Conservation (phyloP, 2,329 filamentous ascomycete genomes). For the Aspergillus vadensis region DNA sequence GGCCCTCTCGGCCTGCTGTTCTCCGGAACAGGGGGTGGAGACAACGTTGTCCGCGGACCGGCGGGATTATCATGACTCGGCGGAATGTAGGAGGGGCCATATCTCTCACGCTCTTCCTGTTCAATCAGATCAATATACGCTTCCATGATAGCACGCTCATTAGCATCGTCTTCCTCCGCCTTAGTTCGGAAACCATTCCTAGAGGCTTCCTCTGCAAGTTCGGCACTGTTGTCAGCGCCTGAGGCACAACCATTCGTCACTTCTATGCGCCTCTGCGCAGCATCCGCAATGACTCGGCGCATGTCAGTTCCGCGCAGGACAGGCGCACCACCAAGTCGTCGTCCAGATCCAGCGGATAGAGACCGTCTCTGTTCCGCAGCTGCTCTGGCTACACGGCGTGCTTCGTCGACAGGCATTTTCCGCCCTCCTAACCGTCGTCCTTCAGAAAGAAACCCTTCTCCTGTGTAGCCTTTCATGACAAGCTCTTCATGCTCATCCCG, state of each 20-base stretch:
- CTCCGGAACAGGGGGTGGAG: constrained; percentile 40
- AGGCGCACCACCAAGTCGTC: constrained; percentile 68
- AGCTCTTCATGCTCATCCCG: constrained; percentile 81
- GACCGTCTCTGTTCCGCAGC: constrained; percentile 71
- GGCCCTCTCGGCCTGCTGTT: constrained; percentile 26
- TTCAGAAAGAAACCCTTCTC: constrained; percentile 79
- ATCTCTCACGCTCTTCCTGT: constrained; percentile 68
- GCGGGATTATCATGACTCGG: constrained; percentile 56
- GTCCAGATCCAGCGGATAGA: constrained; percentile 64
- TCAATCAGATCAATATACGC: constrained; percentile 85
- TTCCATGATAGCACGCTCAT: constrained; percentile 81
- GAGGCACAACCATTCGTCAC: constrained; percentile 75
- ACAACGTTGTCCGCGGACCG: constrained; percentile 46
- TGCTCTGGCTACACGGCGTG: constrained; percentile 70
- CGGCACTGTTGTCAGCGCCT: constrained; percentile 65
- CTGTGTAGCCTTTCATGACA: constrained; percentile 79
- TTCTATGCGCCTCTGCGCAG: constrained; percentile 68
- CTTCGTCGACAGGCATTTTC: constrained; percentile 69
- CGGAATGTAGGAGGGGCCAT: constrained; percentile 59
- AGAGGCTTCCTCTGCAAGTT: constrained; percentile 67
- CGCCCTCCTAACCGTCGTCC: constrained; percentile 73
- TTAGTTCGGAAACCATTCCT: constrained; percentile 77
- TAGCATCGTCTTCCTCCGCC: constrained; percentile 85
- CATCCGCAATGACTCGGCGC: constrained; percentile 70
- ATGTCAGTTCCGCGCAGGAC: constrained; percentile 66